phyloP scores from a whole-genome alignment of 176 grass and related monocot genomes.

The Leersia perrieri region DNA sequence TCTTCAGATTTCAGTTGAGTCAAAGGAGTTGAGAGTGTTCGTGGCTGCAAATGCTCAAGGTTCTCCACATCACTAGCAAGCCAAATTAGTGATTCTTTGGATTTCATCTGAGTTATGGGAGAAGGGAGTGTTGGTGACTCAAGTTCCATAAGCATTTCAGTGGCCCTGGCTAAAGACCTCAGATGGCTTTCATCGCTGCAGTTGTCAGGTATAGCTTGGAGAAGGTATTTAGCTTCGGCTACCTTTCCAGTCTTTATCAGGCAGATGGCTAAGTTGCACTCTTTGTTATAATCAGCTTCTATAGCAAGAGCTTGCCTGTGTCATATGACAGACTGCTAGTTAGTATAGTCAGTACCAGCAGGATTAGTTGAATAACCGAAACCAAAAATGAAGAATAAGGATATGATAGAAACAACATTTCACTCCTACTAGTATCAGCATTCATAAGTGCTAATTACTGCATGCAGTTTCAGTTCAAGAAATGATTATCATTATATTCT shows the following conservation, averaged over 20 bases:
- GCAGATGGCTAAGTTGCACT: conserved; percentile 75
- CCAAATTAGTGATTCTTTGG: conserved; percentile 22
- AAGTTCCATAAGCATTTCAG: conserved; percentile 45
- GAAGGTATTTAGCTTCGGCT: conserved; percentile 54
- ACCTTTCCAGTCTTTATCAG: conserved; percentile 63
- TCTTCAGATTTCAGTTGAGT: conserved; percentile 32
- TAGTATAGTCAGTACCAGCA: conserved; percentile 7
- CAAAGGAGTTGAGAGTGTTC: conserved; percentile 21
- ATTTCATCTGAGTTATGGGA: conserved; percentile 45
- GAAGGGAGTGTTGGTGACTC: conserved; percentile 40
- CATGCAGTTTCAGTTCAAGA: not conserved
- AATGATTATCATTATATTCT: not conserved
- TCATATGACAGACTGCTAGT: not conserved
- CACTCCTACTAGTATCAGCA: conserved; percentile 5
- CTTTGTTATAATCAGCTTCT: conserved; percentile 61
- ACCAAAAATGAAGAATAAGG: not conserved
- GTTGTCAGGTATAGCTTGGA: conserved; percentile 48
- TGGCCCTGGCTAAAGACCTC: conserved; percentile 49
- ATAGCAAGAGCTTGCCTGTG: conserved; percentile 73
- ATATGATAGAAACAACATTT: not conserved
- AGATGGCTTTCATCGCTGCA: conserved; percentile 43
- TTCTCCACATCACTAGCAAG: conserved; percentile 34
- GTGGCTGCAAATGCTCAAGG: conserved; percentile 30
- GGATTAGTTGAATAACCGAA: conserved; percentile 5
- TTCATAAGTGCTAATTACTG: not conserved